A percentile compares a stretch with the other conserved stretches of the same genome.
Conservation (phyloP, 495 filamentous ascomycete species). For the Xylaria intraflava region DNA sequence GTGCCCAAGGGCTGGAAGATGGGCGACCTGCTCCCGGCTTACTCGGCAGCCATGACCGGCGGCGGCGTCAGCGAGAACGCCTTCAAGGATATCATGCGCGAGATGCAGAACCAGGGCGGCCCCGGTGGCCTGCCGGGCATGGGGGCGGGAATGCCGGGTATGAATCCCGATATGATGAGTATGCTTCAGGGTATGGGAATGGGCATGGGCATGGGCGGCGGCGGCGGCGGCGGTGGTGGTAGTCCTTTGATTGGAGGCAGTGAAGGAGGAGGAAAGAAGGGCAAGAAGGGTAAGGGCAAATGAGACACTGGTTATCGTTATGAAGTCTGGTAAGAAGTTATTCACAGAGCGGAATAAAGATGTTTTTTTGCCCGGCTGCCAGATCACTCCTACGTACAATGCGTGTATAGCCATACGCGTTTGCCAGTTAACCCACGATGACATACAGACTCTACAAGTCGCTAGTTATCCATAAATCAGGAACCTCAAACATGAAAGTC, state of each 20-base stretch:
- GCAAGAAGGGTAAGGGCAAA: constrained; percentile 46
- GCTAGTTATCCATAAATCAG: too few relatives aligned
- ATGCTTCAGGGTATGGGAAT: constrained; percentile 33
- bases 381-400: background rate
- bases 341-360: background rate
- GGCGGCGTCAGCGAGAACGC: constrained; percentile 95
- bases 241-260: constrained; percentile 19
- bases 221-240: constrained; percentile 19
- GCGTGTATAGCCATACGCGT: background rate
- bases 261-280: constrained; percentile 29
- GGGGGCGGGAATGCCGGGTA: constrained; percentile 36
- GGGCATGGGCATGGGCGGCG: too few relatives aligned
- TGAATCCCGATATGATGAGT: constrained; percentile 38
- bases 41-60: constrained; percentile 81
- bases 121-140: constrained; percentile 37
- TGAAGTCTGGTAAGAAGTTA: background rate
- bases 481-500: background rate
- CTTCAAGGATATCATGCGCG: constrained; percentile 94
- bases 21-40: constrained; percentile 70
- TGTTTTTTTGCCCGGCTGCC: background rate
- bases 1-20: constrained; percentile 93
- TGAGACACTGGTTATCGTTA: background rate
- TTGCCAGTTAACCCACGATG: too few relatives aligned
- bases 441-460: too few relatives aligned
- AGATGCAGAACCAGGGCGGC: constrained; percentile 64